These are phyloP conservation scores for Nadsonia starkeyi-henricii DNA, from an alignment of 1,139 yeast genomes.

Conservation along the genomic window DNA sequence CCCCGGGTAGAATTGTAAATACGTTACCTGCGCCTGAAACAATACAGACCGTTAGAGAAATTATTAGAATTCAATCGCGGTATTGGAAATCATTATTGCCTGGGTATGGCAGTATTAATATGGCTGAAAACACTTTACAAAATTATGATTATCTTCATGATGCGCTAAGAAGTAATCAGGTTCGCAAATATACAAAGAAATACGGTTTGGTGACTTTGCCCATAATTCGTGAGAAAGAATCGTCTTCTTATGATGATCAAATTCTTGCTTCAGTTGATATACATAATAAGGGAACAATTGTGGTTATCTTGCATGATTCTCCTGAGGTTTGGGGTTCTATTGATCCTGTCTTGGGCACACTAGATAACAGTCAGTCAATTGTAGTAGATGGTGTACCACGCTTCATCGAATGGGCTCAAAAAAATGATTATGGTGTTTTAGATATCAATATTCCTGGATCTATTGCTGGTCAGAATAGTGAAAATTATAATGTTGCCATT, in stretches of 20 bases:
- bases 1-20: slow-evolving; percentile 64
- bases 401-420: slow-evolving; percentile 44
- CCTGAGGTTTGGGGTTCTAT: slow-evolving; percentile 86
- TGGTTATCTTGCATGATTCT: slow-evolving; percentile 76
- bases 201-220: slow-evolving; percentile 60
- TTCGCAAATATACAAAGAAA: slow-evolving; percentile 38
- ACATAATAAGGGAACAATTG: slow-evolving; percentile 45
- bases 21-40: slow-evolving; percentile 56
- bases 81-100: slow-evolving; percentile 81
- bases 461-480: slow-evolving; percentile 10
- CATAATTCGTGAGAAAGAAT: slow-evolving; percentile 32
- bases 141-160: slow-evolving; percentile 23
- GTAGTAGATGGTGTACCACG: slow-evolving; percentile 49
- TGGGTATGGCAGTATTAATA: slow-evolving; percentile 35
- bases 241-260: slow-evolving; percentile 46
- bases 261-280: slow-evolving; percentile 67
- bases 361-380: slow-evolving; percentile 57
- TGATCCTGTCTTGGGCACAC: slow-evolving; percentile 66
- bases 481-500: slow-evolving; percentile 11
- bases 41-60: slow-evolving; percentile 76
- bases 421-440: slow-evolving; percentile 57
- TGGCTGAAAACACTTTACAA: slow-evolving; percentile 5
- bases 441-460: slow-evolving; percentile 63
- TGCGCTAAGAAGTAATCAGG: slow-evolving; percentile 61
- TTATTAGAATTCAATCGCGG: slow-evolving; percentile 62